Evolutionary conservation across 2,329 filamentous ascomycete genomes (phyloP).

Genomic region (Bipolaris sorokiniana): DNA sequence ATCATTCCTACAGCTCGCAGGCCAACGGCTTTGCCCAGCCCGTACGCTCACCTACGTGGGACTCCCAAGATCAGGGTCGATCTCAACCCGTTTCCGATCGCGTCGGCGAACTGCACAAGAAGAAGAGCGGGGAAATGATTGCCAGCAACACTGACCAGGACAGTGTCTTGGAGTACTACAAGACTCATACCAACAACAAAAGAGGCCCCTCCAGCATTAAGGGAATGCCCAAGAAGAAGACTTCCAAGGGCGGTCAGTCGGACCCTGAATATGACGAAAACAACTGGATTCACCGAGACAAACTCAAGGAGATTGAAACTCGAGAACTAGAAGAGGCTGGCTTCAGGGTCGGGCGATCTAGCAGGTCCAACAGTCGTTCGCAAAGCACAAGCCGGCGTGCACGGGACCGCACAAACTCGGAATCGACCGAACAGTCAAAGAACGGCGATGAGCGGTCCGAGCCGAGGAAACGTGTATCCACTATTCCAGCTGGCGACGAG

Average conservation of each 20-base stretch:
- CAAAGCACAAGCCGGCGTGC: conserved; percentile 37
- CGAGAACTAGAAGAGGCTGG: conserved; percentile 81
- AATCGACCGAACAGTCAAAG: conserved; percentile 30
- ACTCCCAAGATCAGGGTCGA: conserved; percentile 36
- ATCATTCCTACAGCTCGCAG: conserved; percentile 44
- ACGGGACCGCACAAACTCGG: conserved; percentile 43
- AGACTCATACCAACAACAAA: conserved; percentile 27
- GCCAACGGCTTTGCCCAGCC: conserved; percentile 43
- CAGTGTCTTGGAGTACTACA: conserved; percentile 55
- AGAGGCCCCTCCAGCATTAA: conserved; percentile 25
- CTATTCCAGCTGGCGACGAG: conserved; percentile 53
- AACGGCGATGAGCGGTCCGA: conserved; percentile 40
- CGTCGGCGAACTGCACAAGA: conserved; percentile 47
- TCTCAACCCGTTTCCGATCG: conserved; percentile 44
- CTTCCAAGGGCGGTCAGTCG: conserved; percentile 18
- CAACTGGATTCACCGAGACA: conserved; percentile 87
- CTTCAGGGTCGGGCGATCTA: conserved; percentile 61
- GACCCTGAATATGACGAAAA: conserved; percentile 60
- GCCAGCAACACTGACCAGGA: conserved; percentile 55
- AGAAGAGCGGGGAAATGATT: conserved; percentile 52
- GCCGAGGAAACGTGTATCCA: conserved; percentile 42
- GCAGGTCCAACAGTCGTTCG: conserved; percentile 48
- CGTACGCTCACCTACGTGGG: conserved; percentile 39
- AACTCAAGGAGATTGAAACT: conserved; percentile 80
- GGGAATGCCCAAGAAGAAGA: conserved; percentile 40